Evolutionary conservation across 768 basidiomycete genomes (phyloP).

Genomic region (Rhizopogon rudus): DNA sequence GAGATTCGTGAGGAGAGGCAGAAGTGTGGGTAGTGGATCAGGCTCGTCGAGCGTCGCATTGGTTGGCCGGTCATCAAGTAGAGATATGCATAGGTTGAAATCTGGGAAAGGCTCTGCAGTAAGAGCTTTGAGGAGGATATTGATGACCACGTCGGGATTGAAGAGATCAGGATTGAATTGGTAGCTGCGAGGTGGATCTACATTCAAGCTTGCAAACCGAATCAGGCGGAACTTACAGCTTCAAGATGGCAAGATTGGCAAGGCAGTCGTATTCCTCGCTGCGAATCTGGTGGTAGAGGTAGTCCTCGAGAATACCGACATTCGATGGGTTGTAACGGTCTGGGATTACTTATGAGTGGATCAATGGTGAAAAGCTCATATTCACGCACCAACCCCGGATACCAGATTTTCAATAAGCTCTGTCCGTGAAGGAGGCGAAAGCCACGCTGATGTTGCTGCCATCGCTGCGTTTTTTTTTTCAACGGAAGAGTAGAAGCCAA

Average conservation of each 20-base stretch:
- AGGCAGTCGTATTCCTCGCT: constrained; percentile 91
- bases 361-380: background rate
- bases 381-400: constrained; percentile 74
- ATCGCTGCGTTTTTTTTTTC: constrained; percentile 16
- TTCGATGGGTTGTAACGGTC: constrained; percentile 98
- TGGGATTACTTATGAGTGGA: constrained; percentile 24
- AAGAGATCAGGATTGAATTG: constrained; percentile 94
- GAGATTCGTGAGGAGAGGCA: constrained; percentile 64
- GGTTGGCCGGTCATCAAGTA: constrained; percentile 72
- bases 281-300: constrained; percentile 91
- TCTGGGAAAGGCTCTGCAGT: constrained; percentile 84
- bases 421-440: constrained; percentile 71
- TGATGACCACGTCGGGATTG: constrained; percentile 89
- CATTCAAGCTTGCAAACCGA: background rate
- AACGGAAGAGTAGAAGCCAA: background rate
- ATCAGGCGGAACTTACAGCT: constrained; percentile 53
- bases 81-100: constrained; percentile 90
- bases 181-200: constrained; percentile 49
- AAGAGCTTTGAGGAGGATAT: constrained; percentile 91
- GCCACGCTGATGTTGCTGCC: constrained; percentile 54
- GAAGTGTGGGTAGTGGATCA: constrained; percentile 69
- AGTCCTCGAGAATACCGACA: constrained; percentile 90
- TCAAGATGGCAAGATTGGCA: constrained; percentile 91
- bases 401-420: constrained; percentile 89
- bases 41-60: constrained; percentile 65